Evolutionary conservation across 257 asterid species (phyloP), one percentile per base, ranked within the genome.

Genomic region (Gynochthodes officinalis): DNA sequence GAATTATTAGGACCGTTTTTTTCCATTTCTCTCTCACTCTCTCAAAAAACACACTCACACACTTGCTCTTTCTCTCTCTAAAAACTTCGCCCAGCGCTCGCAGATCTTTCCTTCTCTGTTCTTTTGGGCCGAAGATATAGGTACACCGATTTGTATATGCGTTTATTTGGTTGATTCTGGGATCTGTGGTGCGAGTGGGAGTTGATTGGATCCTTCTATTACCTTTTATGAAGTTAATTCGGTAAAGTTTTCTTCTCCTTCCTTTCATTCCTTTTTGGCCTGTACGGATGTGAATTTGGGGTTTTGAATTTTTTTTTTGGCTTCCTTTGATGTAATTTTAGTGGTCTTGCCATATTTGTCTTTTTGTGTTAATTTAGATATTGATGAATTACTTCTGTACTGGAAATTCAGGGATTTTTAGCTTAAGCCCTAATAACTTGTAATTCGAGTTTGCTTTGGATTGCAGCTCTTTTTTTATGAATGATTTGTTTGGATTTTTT

Each of bases 1-100:
- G 88, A 88, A 88, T 79, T 85, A 69, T 72, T 14, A 54, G 71
- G 82, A 80, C 87, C 87, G 87, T 82, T 82, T 80, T 69, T 48
- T 71, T 43, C 35, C 40, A n/a, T 64, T 44, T 83, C 75, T 63
- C 70, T 53, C 71, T 11, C 27, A 67, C 63, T 64, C 81, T 39
- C 77, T 72, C 33, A 30, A 42, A 63, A 63, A 15, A 25, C 76
- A 28, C 73, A 60, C 79, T 43, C 66, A 30, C 73, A 54, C 32
- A 55, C 58, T 30, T 48, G 57, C 68, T 33, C 4, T 33, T 44
- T 70, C 59, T 73, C 62, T 61, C 75, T 63, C 70, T 61, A n/a
- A 40, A 21, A 59, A 58, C 25, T 15, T 32, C 62, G 43, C 52
- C 48, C 39, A 48, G 40, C 81, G 53, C 57, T 69, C 21, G 73